Percentiles rank a stretch among this genome's conserved stretches.
Evolutionary conservation across 345 rosid species (phyloP).

Genomic region (Alliaria petiolata): DNA sequence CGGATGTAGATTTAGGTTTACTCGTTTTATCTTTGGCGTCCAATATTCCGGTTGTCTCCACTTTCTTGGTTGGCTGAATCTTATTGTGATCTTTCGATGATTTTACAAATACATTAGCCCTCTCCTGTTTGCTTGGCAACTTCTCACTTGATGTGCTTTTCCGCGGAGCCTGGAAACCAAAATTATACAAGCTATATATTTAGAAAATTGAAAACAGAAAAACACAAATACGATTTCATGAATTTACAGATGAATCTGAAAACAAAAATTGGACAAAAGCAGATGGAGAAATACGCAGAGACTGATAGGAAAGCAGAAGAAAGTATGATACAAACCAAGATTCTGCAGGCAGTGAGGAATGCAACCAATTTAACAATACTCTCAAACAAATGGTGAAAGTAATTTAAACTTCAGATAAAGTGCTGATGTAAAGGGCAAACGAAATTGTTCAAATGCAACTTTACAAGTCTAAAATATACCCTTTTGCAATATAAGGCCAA

Average conservation of each 20-base stretch:
- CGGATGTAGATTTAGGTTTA: slow-evolving; percentile 38
- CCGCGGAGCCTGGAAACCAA: slow-evolving; percentile 63
- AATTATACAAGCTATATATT: neutral
- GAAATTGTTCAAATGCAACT: neutral
- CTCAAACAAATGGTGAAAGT: neutral
- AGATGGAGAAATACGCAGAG: too few species aligned
- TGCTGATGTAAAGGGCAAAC: too few species aligned
- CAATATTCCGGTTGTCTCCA: slow-evolving; percentile 40
- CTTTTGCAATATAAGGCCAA: too few species aligned
- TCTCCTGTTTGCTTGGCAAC: slow-evolving; percentile 54
- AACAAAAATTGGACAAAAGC: too few species aligned
- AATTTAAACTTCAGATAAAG: too few species aligned
- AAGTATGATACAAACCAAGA: neutral
- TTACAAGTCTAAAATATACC: too few species aligned
- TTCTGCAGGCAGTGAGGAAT: neutral
- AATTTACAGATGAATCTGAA: too few species aligned
- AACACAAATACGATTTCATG: neutral
- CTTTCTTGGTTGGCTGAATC: slow-evolving; percentile 48
- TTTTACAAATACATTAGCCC: slow-evolving; percentile 42
- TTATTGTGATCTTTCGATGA: slow-evolving; percentile 58
- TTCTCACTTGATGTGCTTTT: slow-evolving; percentile 75
- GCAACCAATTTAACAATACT: neutral
- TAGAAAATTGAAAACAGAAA: neutral
- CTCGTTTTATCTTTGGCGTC: slow-evolving; percentile 54
- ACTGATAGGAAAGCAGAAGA: neutral